These are phyloP conservation scores for Coemansia asiatica DNA, from an alignment of 192 early-diverging fungal genomes.

Conservation along the genomic window DNA sequence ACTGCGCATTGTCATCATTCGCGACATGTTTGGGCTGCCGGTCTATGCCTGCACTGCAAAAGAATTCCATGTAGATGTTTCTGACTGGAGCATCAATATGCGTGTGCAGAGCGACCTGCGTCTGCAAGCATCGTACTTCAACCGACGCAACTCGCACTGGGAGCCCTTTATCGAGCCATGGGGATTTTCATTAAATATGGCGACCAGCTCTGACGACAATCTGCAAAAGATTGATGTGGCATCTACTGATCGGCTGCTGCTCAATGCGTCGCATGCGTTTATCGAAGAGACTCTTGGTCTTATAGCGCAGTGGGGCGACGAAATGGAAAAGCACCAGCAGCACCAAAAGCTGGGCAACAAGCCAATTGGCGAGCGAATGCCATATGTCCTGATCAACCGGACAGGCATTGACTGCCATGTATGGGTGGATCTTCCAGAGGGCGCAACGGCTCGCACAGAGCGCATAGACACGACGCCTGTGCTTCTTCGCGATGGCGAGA, in stretches of 20 bases:
- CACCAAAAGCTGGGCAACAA: constrained; percentile 16
- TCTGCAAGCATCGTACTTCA: constrained; percentile 89
- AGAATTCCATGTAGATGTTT: constrained; percentile 73
- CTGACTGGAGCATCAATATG: constrained; percentile 80
- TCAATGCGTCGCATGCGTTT: constrained; percentile 86
- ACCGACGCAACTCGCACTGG: constrained; percentile 98
- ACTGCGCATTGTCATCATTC: constrained; percentile 75
- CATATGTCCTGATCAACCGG: constrained; percentile 86
- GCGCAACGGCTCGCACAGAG: constrained; percentile 30
- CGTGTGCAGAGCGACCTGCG: constrained; percentile 66
- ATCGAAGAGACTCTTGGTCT: constrained; percentile 67
- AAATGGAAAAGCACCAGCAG: constrained; percentile 29
- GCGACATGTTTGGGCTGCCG: constrained; percentile 92
- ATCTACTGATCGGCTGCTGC: constrained; percentile 71
- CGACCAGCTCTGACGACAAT: constrained; percentile 11
- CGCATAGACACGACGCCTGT: constrained; percentile 70
- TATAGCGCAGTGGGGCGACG: constrained; percentile 57
- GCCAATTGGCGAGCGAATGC: constrained; percentile 57
- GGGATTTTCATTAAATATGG: constrained; percentile 64
- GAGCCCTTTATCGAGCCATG: constrained; percentile 94
- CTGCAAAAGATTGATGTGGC: constrained; percentile 62
- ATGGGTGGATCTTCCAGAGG: constrained; percentile 71
- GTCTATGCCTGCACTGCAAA: constrained; percentile 83
- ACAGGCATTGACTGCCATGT: constrained; percentile 88
- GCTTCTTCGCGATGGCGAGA: constrained; percentile 64